Conservation (phyloP, 352 stramenopile species). For the Phytopythium boreale region DNA sequence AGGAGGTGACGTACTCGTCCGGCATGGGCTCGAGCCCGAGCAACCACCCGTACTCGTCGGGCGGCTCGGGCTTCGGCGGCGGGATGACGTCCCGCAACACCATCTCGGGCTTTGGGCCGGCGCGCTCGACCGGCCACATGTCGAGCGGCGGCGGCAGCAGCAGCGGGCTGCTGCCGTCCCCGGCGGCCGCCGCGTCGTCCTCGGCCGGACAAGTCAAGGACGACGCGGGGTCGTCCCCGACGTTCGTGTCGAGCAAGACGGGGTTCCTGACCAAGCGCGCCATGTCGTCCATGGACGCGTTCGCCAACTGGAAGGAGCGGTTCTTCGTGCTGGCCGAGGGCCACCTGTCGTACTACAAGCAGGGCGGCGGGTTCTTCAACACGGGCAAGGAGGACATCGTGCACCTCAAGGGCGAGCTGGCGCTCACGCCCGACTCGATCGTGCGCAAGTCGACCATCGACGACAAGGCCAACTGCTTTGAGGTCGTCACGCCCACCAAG, state of each 20-base stretch:
- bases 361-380: slow-evolving; percentile 83
- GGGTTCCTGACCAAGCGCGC: slow-evolving; percentile 83
- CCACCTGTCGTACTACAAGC: slow-evolving; percentile 87
- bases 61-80: slow-evolving; percentile 25
- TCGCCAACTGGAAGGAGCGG: slow-evolving; percentile 87
- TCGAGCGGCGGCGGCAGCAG: slow-evolving; percentile 14
- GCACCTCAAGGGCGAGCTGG: slow-evolving; percentile 79
- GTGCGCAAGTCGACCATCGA: slow-evolving; percentile 85
- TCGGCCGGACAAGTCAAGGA: slow-evolving; percentile 18
- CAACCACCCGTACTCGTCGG: slow-evolving; percentile 21
- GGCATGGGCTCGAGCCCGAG: slow-evolving; percentile 20
- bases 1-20: slow-evolving; percentile 29
- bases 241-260: slow-evolving; percentile 79
- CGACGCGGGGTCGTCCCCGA: slow-evolving; percentile 9
- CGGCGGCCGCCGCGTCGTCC: slow-evolving; percentile 11
- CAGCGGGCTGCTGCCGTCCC: slow-evolving; percentile 11
- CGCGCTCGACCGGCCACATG: slow-evolving; percentile 10
- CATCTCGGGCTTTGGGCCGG: slow-evolving; percentile 50
- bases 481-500: slow-evolving; percentile 77
- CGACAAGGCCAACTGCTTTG: slow-evolving; percentile 86
- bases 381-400: slow-evolving; percentile 85
- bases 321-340: slow-evolving; percentile 86
- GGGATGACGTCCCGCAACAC: slow-evolving; percentile 35
- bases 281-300: slow-evolving; percentile 86
- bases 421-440: slow-evolving; percentile 75